Base-by-base conservation (phyloP, 345 rosid species). In the Acer yangbiense region DNA sequence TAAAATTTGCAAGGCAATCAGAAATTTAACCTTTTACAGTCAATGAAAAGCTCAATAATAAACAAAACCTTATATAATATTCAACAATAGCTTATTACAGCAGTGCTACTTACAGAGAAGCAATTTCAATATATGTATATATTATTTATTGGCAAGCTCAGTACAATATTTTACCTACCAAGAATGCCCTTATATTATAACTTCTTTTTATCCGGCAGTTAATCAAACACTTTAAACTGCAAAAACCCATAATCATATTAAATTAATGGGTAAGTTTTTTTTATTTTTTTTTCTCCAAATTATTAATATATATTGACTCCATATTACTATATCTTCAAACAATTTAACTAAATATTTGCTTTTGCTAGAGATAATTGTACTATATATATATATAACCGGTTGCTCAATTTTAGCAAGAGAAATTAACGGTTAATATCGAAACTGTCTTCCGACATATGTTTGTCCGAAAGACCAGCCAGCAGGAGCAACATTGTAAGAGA, bases 401-500 rank as follows among this genome's bases (percentile, higher is more conserved):
- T 48, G 73, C 74, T 69, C 61, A 58, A 58, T 29, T 75, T 65
- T 68, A 21, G 20, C 71, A 8, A 27, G 63, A n/a, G 46, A 60
- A 48, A 44, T 69, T 13, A 60, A 60, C 8, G 20, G 18, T 75
- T 83, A 88, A 71, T 81, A 84, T 61, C 86, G 83, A 75, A 90
- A 90, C 69, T 92, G 97, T n/a, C 87, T 48, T 48, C 97, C 97
- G 2, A 85, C 27, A 67, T 88, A 92, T 7, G 96, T 92, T 84
- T 89, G 94, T 20, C 96, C 96, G 57, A 92, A 92, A 75, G 92
- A 89, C 96, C 96, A 92, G 46, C 81, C 75, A 2, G 92, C 43
- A 0, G 94, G 91, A 44, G 96, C 94, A 75, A 79, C 90, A 46
- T 92, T 92, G 83, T 85, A 87, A 65, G 96, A 92, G 18, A 92